A percentile compares a stretch with the other conserved stretches of the same genome.
Evolutionary conservation across 176 grass and related monocot genomes (phyloP).

Genomic region (Chloris gayana): DNA sequence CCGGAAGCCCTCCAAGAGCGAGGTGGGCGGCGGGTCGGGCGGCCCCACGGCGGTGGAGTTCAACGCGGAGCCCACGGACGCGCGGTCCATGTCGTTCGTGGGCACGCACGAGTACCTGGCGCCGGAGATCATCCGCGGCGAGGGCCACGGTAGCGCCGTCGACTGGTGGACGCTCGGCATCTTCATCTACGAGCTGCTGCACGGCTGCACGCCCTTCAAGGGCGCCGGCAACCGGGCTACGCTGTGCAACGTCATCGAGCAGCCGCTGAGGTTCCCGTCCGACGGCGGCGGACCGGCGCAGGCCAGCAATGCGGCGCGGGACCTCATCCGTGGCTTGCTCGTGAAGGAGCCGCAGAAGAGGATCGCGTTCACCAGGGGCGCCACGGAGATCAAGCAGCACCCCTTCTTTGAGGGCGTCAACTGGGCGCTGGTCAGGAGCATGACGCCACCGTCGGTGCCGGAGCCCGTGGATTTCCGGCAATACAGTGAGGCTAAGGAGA

Average conservation of each 20-base stretch:
- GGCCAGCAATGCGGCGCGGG: constrained; percentile 43
- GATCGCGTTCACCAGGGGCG: constrained; percentile 65
- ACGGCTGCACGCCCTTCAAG: constrained; percentile 77
- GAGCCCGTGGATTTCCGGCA: constrained; percentile 10
- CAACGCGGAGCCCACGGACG: constrained; percentile 66
- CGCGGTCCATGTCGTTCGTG: constrained; percentile 84
- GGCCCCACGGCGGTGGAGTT: constrained; percentile 48
- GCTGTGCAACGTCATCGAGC: constrained; percentile 75
- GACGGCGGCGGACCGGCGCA: constrained; percentile 29
- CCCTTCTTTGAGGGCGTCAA: constrained; percentile 87
- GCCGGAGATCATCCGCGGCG: constrained; percentile 85
- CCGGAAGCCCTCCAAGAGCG: constrained; percentile 40
- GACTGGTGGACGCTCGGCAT: constrained; percentile 96
- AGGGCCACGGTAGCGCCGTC: constrained; percentile 88
- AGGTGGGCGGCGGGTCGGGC: constrained; percentile 1
- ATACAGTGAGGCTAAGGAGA: background rate
- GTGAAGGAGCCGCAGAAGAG: constrained; percentile 73
- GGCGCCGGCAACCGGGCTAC: constrained; percentile 73
- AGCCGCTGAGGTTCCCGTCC: constrained; percentile 63
- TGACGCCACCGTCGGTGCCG: constrained; percentile 48
- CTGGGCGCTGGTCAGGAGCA: constrained; percentile 80
- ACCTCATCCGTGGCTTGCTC: constrained; percentile 66
- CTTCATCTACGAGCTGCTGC: constrained; percentile 85
- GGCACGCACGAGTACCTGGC: constrained; percentile 94
- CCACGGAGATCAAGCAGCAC: constrained; percentile 79